Conservation (phyloP, 2,329 filamentous ascomycete species). For the Microthyrium microscopicum region DNA sequence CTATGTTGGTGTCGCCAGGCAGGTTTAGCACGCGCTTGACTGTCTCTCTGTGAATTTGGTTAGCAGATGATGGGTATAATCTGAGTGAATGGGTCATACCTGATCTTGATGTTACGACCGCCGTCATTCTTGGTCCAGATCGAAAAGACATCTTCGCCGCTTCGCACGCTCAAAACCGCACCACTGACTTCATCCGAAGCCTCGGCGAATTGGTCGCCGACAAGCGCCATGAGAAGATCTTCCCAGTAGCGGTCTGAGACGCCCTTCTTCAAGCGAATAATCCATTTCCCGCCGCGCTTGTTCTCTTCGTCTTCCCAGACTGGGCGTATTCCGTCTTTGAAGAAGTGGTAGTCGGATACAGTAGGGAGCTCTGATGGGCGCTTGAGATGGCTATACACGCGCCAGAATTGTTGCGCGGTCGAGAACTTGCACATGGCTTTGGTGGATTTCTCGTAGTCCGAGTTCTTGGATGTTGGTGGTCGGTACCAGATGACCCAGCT, state of each 20-base stretch:
- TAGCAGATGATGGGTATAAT: constrained; percentile 11
- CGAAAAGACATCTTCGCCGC: constrained; percentile 91
- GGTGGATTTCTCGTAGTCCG: constrained; percentile 95
- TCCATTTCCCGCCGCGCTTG: constrained; percentile 92
- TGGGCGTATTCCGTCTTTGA: constrained; percentile 88
- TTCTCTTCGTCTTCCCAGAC: constrained; percentile 99
- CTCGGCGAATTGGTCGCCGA: constrained; percentile 88
- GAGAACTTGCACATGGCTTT: constrained; percentile 68
- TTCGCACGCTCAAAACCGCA: constrained; percentile 82
- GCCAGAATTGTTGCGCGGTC: constrained; percentile 82
- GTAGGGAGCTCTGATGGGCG: constrained; percentile 73
- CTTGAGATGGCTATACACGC: constrained; percentile 76
- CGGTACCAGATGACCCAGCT: constrained; percentile 96
- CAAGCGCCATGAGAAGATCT: constrained; percentile 73
- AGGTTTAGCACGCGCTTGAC: constrained; percentile 82
- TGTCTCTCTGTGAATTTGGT: constrained; percentile 54
- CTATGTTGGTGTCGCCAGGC: constrained; percentile 73
- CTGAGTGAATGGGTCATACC: constrained; percentile 43
- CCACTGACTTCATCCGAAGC: constrained; percentile 90
- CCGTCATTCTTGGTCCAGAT: constrained; percentile 95
- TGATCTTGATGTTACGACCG: constrained; percentile 86
- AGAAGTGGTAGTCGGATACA: constrained; percentile 95
- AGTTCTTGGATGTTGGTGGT: constrained; percentile 89
- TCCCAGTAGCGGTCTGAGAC: constrained; percentile 96
- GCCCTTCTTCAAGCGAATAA: constrained; percentile 90